Evolutionary conservation across 352 stramenopile genomes (phyloP).

Genomic region (Globisporangium abappressorium): DNA sequence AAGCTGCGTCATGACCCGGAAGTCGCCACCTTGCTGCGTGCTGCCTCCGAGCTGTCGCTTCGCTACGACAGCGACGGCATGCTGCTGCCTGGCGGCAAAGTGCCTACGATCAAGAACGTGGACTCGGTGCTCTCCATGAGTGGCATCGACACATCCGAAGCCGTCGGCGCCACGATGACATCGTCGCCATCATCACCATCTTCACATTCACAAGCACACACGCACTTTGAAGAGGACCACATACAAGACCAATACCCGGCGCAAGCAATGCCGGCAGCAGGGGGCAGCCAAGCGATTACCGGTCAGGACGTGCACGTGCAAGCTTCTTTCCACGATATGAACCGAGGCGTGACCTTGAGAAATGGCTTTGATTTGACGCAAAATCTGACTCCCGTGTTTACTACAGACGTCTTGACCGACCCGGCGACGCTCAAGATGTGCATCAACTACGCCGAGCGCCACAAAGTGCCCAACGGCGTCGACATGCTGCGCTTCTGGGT

Average conservation of each 20-base stretch:
- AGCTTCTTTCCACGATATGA: slow-evolving; percentile 10
- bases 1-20: slow-evolving; percentile 9
- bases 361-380: slow-evolving; percentile 56
- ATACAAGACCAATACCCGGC: not conserved
- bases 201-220: not conserved
- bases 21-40: not conserved
- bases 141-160: not conserved
- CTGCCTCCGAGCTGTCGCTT: slow-evolving; percentile 7
- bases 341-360: slow-evolving; percentile 25
- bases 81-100: not conserved
- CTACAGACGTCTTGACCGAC: slow-evolving; percentile 74
- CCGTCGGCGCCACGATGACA: not conserved
- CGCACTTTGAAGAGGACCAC: not conserved
- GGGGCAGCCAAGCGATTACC: slow-evolving; percentile 1
- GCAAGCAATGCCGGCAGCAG: not conserved
- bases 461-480: slow-evolving; percentile 51
- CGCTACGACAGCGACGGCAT: not conserved
- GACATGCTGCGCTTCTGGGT: slow-evolving; percentile 81
- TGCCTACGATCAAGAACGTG: not conserved
- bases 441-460: slow-evolving; percentile 48
- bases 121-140: slow-evolving; percentile 9
- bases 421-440: slow-evolving; percentile 75
- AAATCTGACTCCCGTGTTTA: slow-evolving; percentile 76
- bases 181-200: not conserved
- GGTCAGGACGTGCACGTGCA: slow-evolving; percentile 14